These are phyloP conservation scores for Candida xyloterini DNA, from an alignment of 805 yeast species.

Conservation along the genomic window DNA sequence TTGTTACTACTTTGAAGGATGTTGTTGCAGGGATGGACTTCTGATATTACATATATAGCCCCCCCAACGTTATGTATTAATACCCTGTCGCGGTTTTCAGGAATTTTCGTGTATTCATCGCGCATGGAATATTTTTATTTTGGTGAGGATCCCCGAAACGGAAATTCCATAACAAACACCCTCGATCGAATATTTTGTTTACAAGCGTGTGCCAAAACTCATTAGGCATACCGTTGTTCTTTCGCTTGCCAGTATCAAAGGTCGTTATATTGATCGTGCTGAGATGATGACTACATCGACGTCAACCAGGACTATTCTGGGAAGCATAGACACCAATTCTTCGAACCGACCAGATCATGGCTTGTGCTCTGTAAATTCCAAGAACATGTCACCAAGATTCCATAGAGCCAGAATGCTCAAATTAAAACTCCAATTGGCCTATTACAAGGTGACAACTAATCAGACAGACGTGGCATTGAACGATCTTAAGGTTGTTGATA, in stretches of 20 bases:
- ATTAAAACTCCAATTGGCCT: constrained; percentile 48
- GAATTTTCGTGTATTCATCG: constrained; percentile 7
- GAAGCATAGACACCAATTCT: constrained; percentile 1
- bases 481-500: constrained; percentile 28
- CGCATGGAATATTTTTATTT: constrained; percentile 6
- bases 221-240: neutral
- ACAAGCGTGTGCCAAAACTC: constrained; percentile 12
- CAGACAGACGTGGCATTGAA: constrained; percentile 37
- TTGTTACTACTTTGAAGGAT: constrained; percentile 55
- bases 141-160: constrained; percentile 7
- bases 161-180: constrained; percentile 20
- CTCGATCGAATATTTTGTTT: constrained; percentile 16
- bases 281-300: constrained; percentile 15
- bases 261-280: neutral
- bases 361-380: constrained; percentile 4
- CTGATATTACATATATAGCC: constrained; percentile 4
- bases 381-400: constrained; percentile 23
- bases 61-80: neutral
- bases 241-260: constrained; percentile 3
- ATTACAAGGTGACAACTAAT: constrained; percentile 49
- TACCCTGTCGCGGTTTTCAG: constrained; percentile 10
- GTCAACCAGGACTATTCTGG: constrained; percentile 13
- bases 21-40: constrained; percentile 60
- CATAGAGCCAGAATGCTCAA: constrained; percentile 42
- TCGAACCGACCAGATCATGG: constrained; percentile 3